phyloP scores from a whole-genome alignment of 2,329 filamentous ascomycete species.

The Aspergillus piperis region DNA sequence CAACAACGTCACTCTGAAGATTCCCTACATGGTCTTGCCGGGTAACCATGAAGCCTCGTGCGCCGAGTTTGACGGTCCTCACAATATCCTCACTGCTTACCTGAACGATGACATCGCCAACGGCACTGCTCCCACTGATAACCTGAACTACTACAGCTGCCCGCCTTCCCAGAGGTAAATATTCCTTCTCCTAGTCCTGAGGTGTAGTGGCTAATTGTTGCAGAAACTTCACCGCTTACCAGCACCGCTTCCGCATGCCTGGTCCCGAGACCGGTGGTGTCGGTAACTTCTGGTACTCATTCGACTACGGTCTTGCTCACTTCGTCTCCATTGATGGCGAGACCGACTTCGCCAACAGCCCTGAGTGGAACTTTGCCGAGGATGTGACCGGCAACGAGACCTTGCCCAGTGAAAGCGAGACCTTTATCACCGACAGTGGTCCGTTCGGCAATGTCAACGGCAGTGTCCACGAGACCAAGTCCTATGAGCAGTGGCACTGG shows the following conservation, averaged over 20 bases:
- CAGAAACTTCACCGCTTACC: slow-evolving; percentile 54
- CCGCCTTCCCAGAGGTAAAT: slow-evolving; percentile 51
- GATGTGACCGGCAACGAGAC: slow-evolving; percentile 48
- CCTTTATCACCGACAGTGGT: slow-evolving; percentile 51
- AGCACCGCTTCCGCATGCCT: slow-evolving; percentile 56
- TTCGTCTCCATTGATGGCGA: slow-evolving; percentile 53
- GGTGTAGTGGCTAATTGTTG: neutral
- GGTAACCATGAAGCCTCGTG: slow-evolving; percentile 56
- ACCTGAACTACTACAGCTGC: slow-evolving; percentile 55
- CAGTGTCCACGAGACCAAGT: slow-evolving; percentile 43
- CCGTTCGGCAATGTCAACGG: slow-evolving; percentile 51
- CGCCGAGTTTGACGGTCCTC: slow-evolving; percentile 51
- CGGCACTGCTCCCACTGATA: slow-evolving; percentile 39
- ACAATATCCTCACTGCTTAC: slow-evolving; percentile 50
- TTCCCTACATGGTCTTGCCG: slow-evolving; percentile 54
- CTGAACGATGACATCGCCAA: slow-evolving; percentile 49
- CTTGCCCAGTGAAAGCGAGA: slow-evolving; percentile 44
- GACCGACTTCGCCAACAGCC: slow-evolving; percentile 54
- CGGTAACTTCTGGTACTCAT: slow-evolving; percentile 58
- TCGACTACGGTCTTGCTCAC: slow-evolving; percentile 57
- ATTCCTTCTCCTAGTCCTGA: neutral
- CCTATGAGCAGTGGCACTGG: slow-evolving; percentile 53
- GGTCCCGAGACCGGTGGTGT: slow-evolving; percentile 51
- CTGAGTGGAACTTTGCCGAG: slow-evolving; percentile 48
- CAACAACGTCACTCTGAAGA: slow-evolving; percentile 43